Percentiles rank a stretch among this genome's conserved stretches.
Evolutionary conservation across 2,329 filamentous ascomycete species (phyloP).

Genomic region (Fusarium humuli): DNA sequence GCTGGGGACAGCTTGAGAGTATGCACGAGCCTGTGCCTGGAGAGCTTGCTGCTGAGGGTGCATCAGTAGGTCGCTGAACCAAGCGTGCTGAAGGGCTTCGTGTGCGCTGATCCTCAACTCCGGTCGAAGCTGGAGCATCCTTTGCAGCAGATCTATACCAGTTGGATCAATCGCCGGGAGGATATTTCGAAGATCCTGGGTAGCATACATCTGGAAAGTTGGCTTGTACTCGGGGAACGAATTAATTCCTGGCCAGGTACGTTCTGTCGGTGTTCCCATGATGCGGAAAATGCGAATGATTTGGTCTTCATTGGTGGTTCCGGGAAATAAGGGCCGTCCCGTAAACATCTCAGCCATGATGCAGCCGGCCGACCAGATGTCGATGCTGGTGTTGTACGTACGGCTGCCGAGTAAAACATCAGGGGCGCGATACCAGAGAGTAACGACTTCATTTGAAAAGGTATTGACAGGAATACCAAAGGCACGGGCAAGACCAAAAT

Average conservation of each 20-base stretch:
- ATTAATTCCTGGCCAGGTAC: constrained; percentile 94
- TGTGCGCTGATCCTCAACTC: constrained; percentile 90
- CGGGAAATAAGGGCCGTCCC: constrained; percentile 92
- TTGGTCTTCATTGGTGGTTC: constrained; percentile 98
- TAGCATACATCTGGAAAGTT: constrained; percentile 93
- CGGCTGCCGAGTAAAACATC: constrained; percentile 93
- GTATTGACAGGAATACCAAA: constrained; percentile 99
- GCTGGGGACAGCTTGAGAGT: constrained; percentile 55
- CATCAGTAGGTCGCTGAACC: constrained; percentile 83
- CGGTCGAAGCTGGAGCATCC: constrained; percentile 92
- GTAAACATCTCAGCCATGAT: constrained; percentile 99
- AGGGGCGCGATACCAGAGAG: constrained; percentile 96
- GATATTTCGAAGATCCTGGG: constrained; percentile 87
- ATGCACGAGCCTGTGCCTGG: constrained; percentile 57
- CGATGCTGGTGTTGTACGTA: constrained; percentile 99
- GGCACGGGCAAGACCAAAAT: constrained; percentile 92
- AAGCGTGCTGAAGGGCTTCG: constrained; percentile 88
- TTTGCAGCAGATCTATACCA: constrained; percentile 86
- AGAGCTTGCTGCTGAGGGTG: constrained; percentile 60
- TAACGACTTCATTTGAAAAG: constrained; percentile 98
- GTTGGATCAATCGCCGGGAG: constrained; percentile 89
- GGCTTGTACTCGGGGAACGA: constrained; percentile 98
- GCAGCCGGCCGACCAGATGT: constrained; percentile 98
- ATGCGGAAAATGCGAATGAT: constrained; percentile 96
- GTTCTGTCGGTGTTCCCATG: constrained; percentile 97